phyloP scores from a whole-genome alignment of 352 stramenopile genomes.

The Phytophthora cajani region DNA sequence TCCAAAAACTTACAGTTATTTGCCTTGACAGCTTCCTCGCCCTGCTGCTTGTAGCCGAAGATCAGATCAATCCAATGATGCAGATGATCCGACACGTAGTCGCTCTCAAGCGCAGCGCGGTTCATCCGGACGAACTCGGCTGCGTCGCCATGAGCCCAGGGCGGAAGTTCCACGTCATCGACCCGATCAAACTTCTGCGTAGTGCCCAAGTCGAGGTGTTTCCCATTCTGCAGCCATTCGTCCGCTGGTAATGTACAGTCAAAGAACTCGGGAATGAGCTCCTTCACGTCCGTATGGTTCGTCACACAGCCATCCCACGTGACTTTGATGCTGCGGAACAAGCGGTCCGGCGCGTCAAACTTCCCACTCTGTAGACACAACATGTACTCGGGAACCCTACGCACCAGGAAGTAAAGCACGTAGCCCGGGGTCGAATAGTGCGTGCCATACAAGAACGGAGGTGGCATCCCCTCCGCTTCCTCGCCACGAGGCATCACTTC shows the following conservation, averaged over 20 bases:
- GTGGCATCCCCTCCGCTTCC: slow-evolving; percentile 80
- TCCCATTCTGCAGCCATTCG: slow-evolving; percentile 96
- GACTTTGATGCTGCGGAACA: slow-evolving; percentile 95
- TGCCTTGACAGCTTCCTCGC: slow-evolving; percentile 84
- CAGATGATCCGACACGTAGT: slow-evolving; percentile 95
- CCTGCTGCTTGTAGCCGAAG: slow-evolving; percentile 97
- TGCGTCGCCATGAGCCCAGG: slow-evolving; percentile 92
- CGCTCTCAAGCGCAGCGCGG: slow-evolving; percentile 95
- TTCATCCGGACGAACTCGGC: slow-evolving; percentile 93
- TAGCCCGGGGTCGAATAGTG: slow-evolving; percentile 94
- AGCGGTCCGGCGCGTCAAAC: slow-evolving; percentile 98
- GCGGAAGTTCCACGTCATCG: slow-evolving; percentile 92
- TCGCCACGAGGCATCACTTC: slow-evolving; percentile 88
- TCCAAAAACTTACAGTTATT: slow-evolving; percentile 69
- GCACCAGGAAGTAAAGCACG: slow-evolving; percentile 98
- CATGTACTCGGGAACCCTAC: slow-evolving; percentile 96
- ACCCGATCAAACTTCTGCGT: slow-evolving; percentile 87
- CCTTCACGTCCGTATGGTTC: slow-evolving; percentile 97
- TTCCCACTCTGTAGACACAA: slow-evolving; percentile 96
- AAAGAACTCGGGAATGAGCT: slow-evolving; percentile 99
- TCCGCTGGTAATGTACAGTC: slow-evolving; percentile 77
- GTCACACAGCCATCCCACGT: slow-evolving; percentile 91
- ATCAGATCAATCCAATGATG: slow-evolving; percentile 99
- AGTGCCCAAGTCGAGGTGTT: slow-evolving; percentile 96
- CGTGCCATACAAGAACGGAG: slow-evolving; percentile 98